phyloP scores from a whole-genome alignment of 192 early-diverging fungal species.

The Coemansia sp. region DNA sequence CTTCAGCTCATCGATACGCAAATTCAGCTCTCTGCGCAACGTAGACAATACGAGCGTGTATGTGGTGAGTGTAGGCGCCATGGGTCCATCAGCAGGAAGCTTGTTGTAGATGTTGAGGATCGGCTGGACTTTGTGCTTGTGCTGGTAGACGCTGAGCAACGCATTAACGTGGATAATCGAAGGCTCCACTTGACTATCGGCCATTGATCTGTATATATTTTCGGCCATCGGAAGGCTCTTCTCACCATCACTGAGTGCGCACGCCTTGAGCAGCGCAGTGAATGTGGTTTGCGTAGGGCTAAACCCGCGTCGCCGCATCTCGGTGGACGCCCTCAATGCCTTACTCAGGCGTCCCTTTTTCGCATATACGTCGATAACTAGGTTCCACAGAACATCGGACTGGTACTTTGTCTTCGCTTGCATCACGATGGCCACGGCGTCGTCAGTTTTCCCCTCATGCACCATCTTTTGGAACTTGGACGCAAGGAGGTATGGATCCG shows the following conservation, averaged over 20 bases:
- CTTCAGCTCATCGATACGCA: slow-evolving; percentile 14
- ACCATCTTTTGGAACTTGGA: slow-evolving; percentile 44
- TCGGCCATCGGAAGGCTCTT: slow-evolving; percentile 35
- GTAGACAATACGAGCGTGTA: slow-evolving; percentile 40
- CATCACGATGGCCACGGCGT: slow-evolving; percentile 54
- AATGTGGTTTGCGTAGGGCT: slow-evolving; percentile 41
- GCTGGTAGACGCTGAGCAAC: slow-evolving; percentile 42
- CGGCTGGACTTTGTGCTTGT: slow-evolving; percentile 27
- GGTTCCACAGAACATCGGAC: slow-evolving; percentile 48
- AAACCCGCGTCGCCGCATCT: slow-evolving; percentile 50
- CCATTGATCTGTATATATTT: slow-evolving; percentile 24
- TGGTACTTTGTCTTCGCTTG: slow-evolving; percentile 36
- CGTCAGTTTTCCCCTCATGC: slow-evolving; percentile 39
- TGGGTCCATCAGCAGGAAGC: slow-evolving; percentile 20
- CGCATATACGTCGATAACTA: slow-evolving; percentile 50
- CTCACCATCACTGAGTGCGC: slow-evolving; percentile 28
- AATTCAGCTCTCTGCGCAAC: slow-evolving; percentile 35
- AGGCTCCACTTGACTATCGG: slow-evolving; percentile 12
- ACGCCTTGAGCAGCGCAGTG: slow-evolving; percentile 44
- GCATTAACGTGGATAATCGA: slow-evolving; percentile 36
- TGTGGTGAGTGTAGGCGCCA: slow-evolving; percentile 40
- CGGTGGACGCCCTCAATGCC: slow-evolving; percentile 40
- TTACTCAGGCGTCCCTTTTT: slow-evolving; percentile 36
- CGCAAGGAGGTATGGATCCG: slow-evolving; percentile 43
- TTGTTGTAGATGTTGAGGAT: slow-evolving; percentile 27